Base-by-base conservation (phyloP, 2,329 filamentous ascomycete species). In the Thyridium curvatum region DNA sequence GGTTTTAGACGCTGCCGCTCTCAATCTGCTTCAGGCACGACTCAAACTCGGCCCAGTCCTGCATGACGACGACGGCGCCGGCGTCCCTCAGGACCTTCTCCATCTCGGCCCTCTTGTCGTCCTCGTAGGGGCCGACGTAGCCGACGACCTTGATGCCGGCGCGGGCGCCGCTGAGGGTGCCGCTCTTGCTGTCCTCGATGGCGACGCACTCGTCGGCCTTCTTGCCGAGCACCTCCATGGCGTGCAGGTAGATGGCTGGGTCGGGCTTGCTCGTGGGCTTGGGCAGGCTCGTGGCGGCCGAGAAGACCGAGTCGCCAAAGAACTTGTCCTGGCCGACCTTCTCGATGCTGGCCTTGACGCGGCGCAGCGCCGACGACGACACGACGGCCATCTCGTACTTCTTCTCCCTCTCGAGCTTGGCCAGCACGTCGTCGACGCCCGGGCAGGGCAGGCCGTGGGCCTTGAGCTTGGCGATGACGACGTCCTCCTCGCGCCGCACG, bases 241-340 rank as follows among this genome's bases (percentile, higher is more conserved):
- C 85, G 60, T 83, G 75, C 47, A 88, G 65, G 69, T 95, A 95
- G 64, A 95, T 84, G 49, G 86, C 86, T 14, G 90, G 89, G 64
- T 94, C 86, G 13, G 89, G 89, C 76, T 95, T 95, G 62, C 80
- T 86, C 40, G 86, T 90, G n/a, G 89, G 89, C 55, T 71, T 78
- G 41, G 77, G 69, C 51, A 95, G 74, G 42, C 82, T 87, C 26
- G 82, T 86, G 41, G 87, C 87, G 40, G 89, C 89, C 33, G 82
- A 87, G 74, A 85, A 95, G 59, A 94, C 74, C 50, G 80, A 73
- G 50, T 86, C 75, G 18, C 72, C 65, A 68, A 95, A 94, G 74
- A 80, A 94, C 64, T 83, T 80, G 61, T 81, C 81, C 60, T 91
- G 84, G 45, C 75, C 79, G 43, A 86, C 84, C 68, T 88, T 90